Evolutionary conservation across 345 rosid species (phyloP).

Genomic region (Arabidopsis thaliana): TAIR10.1 NC_003076.8:26411501-26412000

Average conservation of each 20-base stretch:
- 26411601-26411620: conserved; percentile 85
- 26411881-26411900: conserved; percentile 26
- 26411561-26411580: neutral
- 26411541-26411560: neutral
- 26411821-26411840: conserved; percentile 52
- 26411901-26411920: conserved; percentile 20
- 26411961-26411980: neutral
- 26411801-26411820: conserved; percentile 63
- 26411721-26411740: conserved; percentile 53
- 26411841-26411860: conserved; percentile 1
- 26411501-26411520: neutral
- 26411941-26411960: conserved; percentile 1
- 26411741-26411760: neutral
- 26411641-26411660: conserved; percentile 91
- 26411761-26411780: conserved; percentile 33
- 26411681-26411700: neutral
- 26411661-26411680: conserved; percentile 46
- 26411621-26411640: conserved; percentile 51
- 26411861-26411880: conserved; percentile 7
- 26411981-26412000: conserved; percentile 11
- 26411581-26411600: conserved; percentile 79
- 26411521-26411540: neutral
- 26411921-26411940: conserved; percentile 10
- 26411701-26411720: conserved; percentile 32
- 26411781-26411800: conserved; percentile 62